These are phyloP conservation scores for Fusarium continuum DNA, from an alignment of 2,329 filamentous ascomycete genomes.

Conservation along the genomic window DNA sequence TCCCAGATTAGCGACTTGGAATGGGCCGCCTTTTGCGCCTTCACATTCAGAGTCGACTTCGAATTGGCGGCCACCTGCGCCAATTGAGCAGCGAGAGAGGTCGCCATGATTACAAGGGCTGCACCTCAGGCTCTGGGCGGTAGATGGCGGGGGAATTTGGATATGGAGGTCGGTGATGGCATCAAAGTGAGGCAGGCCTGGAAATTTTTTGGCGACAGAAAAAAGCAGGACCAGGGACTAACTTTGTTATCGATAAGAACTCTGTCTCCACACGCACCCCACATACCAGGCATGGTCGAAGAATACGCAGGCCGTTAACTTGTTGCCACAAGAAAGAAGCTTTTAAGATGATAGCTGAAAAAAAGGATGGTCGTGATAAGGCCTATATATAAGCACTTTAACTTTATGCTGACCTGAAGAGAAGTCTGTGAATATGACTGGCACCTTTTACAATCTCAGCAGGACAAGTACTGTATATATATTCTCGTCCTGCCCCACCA, in stretches of 20 bases:
- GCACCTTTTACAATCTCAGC: too few species aligned
- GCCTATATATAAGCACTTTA: too few species aligned
- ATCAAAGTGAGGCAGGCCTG: conserved; percentile 38
- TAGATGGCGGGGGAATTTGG: conserved; percentile 34
- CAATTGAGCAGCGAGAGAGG: conserved; percentile 91
- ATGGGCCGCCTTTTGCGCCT: conserved; percentile 90
- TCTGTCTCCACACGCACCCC: background rate
- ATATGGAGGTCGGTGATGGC: conserved; percentile 29
- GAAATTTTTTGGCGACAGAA: conserved; percentile 46
- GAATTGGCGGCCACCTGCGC: conserved; percentile 90
- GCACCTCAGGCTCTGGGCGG: conserved; percentile 39
- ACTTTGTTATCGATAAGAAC: conserved; percentile 48
- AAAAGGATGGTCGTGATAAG: too few species aligned
- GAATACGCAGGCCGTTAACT: too few species aligned
- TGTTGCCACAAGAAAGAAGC: too few species aligned
- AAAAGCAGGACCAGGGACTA: conserved; percentile 30
- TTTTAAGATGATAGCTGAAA: too few species aligned
- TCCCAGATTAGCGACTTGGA: conserved; percentile 97
- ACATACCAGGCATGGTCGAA: too few species aligned
- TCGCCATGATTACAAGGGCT: conserved; percentile 68
- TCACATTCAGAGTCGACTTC: conserved; percentile 89
- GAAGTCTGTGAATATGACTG: too few species aligned
- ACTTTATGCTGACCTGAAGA: too few species aligned
- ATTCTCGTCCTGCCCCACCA: background rate
- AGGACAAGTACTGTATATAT: too few species aligned